Evolutionary conservation across 1,284 basidiomycete species (phyloP), one percentile per base, ranked within the genome.

Genomic region (Lignosus rhinocerotis): DNA sequence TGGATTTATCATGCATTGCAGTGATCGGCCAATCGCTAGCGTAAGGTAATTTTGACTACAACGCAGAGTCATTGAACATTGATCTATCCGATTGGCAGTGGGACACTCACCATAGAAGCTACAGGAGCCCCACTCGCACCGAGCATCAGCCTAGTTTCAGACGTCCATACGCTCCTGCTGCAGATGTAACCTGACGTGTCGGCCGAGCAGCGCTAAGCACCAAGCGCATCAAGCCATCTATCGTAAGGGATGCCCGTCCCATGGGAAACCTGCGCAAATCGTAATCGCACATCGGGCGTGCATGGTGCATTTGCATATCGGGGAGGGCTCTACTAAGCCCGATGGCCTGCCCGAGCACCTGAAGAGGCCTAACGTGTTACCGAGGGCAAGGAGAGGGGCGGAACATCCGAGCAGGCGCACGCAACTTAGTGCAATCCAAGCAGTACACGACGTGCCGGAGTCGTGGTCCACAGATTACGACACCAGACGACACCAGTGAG

Each of bases 381-480:
- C 36, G 48, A 25, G 34, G 10, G 48, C 36, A 19, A 17, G 48
- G 48, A 50, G 48, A 50, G 48, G 34, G 34, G 34, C 6, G 34
- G 34, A 36, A 36, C 34, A 11, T 36, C 14, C 34, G 14, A 14
- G 5, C 36, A 39, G n/a, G 11, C 36, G 36, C 36, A 5, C 36
- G 36, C 14, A 25, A 25, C 25, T 25, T 25, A 39, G 14, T 39
- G 36, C 36, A n/a, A 39, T 39, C 43, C 17, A 19, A 48, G 30
- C 30, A 31, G 33, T 25, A 25, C 25, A 25, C 25, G 25, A 25
- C 52, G 44, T 53, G 44, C 52, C 44, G 43, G 32, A 43, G 46
- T 53, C 52, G 52, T 53, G 52, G 50, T 44, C n/a, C 41, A 44
- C 52, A 53, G 52, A 53, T 45, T 38, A 32, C 52, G 52, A 53